Evolutionary conservation across 768 basidiomycete genomes (phyloP), one percentile per base, ranked within the genome.

Genomic region (Pulveroboletus sp.): DNA sequence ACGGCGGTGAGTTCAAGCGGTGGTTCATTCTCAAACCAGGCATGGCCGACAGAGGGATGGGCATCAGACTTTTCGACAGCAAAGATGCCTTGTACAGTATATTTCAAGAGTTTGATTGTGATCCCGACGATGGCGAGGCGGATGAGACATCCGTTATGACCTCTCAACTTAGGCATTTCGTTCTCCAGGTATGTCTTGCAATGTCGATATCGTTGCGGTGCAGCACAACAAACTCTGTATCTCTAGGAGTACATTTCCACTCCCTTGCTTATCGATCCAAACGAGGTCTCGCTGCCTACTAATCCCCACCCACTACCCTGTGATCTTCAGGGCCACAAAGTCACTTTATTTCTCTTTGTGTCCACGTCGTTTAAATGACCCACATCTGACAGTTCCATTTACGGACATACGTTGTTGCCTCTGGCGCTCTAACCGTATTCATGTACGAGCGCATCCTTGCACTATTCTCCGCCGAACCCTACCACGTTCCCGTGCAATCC

Each of bases 11-110:
- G n/a, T 40, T 36, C 24, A 56, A 54, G 16, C 72, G 57, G 42
- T 97, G 95, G 95, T 98, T 86, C 80, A 95, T 99, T 52, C 70
- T 99, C 43, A 99, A 99, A 71, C 94, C 97, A 39, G 91, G 93
- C 16, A 95, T 99, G 90, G 87, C 94, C 2, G 94, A 98, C 71
- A 80, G 92, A 42, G 97, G 94, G 12, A 91, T 92, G 77, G 97
- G 95, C 2, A 94, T 99, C 55, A 72, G 94, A 38, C 70, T 99
- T 40, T 97, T 99, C 69, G 81, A 86, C 44, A 85, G 78, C 46
- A 87, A 87, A 66, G 79, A 80, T 12, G 72, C 79, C 27, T 73
- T 99, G 49, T 78, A 79, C 49, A 59, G 65, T 5, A 94, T 97
- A 21, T 90, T 97, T 52, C 76, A 84, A 53, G 79, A 79, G 19